Conservation (phyloP, 176 grass and related monocot species). For the Triticum monococcum region DNA sequence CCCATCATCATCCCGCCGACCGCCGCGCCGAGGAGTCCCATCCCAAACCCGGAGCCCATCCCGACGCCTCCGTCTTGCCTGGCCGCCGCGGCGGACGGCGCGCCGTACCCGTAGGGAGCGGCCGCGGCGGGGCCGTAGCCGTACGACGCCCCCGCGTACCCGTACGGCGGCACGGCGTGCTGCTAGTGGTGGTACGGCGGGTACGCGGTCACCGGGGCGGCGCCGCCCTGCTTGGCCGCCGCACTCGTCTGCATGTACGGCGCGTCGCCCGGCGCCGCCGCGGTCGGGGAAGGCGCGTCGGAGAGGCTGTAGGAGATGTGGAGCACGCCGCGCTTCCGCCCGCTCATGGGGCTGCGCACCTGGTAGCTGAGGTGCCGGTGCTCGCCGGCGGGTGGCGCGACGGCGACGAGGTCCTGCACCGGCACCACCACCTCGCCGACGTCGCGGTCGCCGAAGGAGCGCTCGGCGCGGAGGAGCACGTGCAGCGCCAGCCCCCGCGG, state of each 20-base stretch:
- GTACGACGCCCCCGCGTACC: constrained; percentile 19
- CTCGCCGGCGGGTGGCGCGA: background rate
- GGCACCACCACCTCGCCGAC: constrained; percentile 72
- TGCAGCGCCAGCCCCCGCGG: constrained; percentile 42
- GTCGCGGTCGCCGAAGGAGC: constrained; percentile 58
- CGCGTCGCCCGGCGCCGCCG: background rate
- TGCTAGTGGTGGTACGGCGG: constrained; percentile 7
- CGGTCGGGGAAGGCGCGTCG: background rate
- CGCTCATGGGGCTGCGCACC: constrained; percentile 52
- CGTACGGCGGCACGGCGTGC: background rate
- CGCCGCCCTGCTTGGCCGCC: background rate
- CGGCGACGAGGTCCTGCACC: constrained; percentile 45
- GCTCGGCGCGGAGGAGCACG: constrained; percentile 60
- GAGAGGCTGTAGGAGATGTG: constrained; percentile 51
- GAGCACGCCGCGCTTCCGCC: constrained; percentile 39
- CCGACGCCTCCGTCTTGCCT: constrained; percentile 17
- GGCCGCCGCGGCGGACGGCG: background rate
- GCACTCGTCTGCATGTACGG: background rate
- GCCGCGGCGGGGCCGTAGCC: background rate
- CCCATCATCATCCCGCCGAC: constrained; percentile 41
- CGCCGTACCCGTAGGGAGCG: constrained; percentile 19
- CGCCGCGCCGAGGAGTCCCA: constrained; percentile 38
- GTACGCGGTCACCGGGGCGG: constrained; percentile 19
- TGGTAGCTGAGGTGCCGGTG: constrained; percentile 44
- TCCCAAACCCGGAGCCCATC: background rate